Base-by-base conservation (phyloP, 345 rosid genomes). In the Microthlaspi erraticum region DNA sequence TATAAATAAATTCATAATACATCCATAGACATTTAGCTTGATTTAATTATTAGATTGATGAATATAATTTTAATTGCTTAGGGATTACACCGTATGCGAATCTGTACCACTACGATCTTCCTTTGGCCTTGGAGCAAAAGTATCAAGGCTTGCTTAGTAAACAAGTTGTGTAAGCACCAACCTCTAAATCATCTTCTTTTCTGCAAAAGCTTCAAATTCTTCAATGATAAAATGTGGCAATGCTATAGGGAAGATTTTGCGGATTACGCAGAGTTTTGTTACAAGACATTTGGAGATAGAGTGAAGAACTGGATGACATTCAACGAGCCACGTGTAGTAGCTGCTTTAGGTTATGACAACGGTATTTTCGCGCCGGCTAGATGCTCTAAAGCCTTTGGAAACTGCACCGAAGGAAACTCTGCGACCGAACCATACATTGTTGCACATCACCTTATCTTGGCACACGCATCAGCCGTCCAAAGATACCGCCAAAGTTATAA, bases 221-320 rank as follows among this genome's bases (percentile, higher is more conserved):
- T 55, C 19, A 42, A 8, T 16, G 8, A 26, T 5, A 57, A 23
- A 7, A 43, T 52, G 51, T 23, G 54, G 29, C 10, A 32, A 70
- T 10, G 11, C 43, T 71, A 37, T 81, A 94, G 99, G 89, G 74
- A 87, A 36, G 97, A 94, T 75, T 94, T 88, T 73, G 96, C 98
- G 0, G 91, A 88, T 68, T 94, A 85, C 31, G 97, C 97, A 0
- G 96, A 94, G 6, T 94, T 94, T 70, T 94, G 99, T 72, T 94
- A 88, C 82, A 87, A 91, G 75, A 71, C 80, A 32, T 94, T 82
- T 17, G 97, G 98, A 13, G 97, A 91, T 55, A 79, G 96, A 76
- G 99, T 94, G 46, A 94, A 94, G 82, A 86, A 94, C 18, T 94
- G 99, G 98, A 87, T 87, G 96, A 91, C 98, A 5, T 94, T 88